A percentile compares a stretch with the other conserved stretches of the same genome.
Evolutionary conservation across 2,329 filamentous ascomycete genomes (phyloP).

Genomic region (Bipolaris victoriae): DNA sequence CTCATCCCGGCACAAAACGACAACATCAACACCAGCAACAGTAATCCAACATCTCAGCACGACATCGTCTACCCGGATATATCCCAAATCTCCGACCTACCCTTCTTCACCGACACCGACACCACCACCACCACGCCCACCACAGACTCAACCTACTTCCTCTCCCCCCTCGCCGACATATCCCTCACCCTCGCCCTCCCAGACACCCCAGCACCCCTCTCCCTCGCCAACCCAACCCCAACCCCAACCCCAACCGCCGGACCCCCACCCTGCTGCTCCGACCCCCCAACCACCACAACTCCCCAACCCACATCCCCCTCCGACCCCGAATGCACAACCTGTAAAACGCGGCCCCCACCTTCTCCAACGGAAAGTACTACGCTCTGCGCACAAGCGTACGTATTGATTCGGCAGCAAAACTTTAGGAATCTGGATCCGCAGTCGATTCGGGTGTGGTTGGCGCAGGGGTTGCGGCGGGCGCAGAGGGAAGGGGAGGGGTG

Average conservation of each 20-base stretch:
- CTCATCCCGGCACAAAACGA: background rate
- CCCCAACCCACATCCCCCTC: background rate
- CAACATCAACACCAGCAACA: background rate
- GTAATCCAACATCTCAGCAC: background rate
- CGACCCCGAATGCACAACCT: slow-evolving; percentile 37
- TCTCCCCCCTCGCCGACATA: slow-evolving; percentile 2
- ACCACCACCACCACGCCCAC: background rate
- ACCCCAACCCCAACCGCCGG: background rate
- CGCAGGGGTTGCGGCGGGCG: slow-evolving; percentile 38
- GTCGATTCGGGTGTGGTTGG: slow-evolving; percentile 42
- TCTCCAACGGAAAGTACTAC: slow-evolving; percentile 41
- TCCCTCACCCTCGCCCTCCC: slow-evolving; percentile 8
- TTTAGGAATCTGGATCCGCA: slow-evolving; percentile 40
- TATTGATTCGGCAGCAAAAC: slow-evolving; percentile 45
- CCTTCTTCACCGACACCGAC: slow-evolving; percentile 15
- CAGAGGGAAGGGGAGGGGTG: slow-evolving; percentile 41
- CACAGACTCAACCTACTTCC: background rate
- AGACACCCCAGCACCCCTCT: background rate
- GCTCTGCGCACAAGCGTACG: slow-evolving; percentile 43
- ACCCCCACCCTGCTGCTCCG: slow-evolving; percentile 37
- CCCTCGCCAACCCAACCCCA: too few relatives aligned
- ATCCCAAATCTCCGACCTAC: slow-evolving; percentile 13
- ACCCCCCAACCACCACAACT: slow-evolving; percentile 6
- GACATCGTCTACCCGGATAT: slow-evolving; percentile 13
- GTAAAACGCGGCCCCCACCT: slow-evolving; percentile 34